phyloP scores from a whole-genome alignment of 1,284 basidiomycete genomes.

The Leccinum pallidistipes region DNA sequence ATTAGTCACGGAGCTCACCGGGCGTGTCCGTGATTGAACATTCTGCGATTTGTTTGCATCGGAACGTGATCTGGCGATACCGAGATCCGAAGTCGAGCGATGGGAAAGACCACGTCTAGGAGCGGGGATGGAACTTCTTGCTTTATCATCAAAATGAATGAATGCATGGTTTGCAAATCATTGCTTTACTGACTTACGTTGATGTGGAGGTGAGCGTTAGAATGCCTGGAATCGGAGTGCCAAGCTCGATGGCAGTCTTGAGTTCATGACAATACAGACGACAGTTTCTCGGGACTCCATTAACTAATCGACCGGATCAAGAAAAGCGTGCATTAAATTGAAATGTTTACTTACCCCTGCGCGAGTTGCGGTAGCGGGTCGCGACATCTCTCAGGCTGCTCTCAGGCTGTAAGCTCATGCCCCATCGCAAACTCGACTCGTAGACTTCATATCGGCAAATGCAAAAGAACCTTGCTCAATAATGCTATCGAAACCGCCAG shows the following conservation, averaged over 20 bases:
- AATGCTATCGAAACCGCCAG: conserved; percentile 97
- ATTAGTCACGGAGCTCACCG: conserved; percentile 71
- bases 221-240: conserved; percentile 90
- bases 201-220: conserved; percentile 97
- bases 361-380: conserved; percentile 94
- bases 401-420: conserved; percentile 51
- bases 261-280: conserved; percentile 97
- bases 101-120: conserved; percentile 85
- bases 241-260: conserved; percentile 93
- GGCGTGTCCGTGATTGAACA: conserved; percentile 87
- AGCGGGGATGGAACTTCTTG: conserved; percentile 91
- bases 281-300: conserved; percentile 98
- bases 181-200: conserved; percentile 55
- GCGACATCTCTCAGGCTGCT: conserved; percentile 72
- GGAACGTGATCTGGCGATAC: conserved; percentile 89
- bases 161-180: conserved; percentile 11
- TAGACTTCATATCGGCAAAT: conserved; percentile 99
- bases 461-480: conserved; percentile 97
- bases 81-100: conserved; percentile 86
- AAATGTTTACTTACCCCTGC: conserved; percentile 62
- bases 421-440: conserved; percentile 98
- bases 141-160: conserved; percentile 71
- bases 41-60: conserved; percentile 88
- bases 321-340: conserved; percentile 5
- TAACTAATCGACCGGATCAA: conserved; percentile 52